Evolutionary conservation across 2,329 filamentous ascomycete genomes (phyloP).

Genomic region (Phoma herbarum): DNA sequence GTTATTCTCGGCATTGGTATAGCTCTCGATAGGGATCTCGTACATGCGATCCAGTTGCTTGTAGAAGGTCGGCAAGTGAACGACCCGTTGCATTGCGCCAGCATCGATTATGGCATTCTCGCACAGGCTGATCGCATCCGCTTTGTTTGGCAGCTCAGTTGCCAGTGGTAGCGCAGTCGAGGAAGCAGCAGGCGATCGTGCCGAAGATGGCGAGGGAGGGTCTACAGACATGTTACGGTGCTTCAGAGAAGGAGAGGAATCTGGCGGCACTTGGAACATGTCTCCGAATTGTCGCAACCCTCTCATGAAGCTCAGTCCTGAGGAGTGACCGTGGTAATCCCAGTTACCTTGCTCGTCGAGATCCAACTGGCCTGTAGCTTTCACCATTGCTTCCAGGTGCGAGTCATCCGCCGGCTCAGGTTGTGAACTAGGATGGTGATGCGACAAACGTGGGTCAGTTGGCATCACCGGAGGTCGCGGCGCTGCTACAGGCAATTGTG

Average conservation of each 20-base stretch:
- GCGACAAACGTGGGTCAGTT: conserved; percentile 33
- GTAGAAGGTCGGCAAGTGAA: conserved; percentile 85
- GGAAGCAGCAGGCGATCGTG: conserved; percentile 68
- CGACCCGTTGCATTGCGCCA: conserved; percentile 71
- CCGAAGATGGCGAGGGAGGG: conserved; percentile 74
- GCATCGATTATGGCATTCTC: conserved; percentile 69
- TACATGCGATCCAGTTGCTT: conserved; percentile 80
- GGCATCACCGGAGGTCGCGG: conserved; percentile 34
- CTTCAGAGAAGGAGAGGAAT: conserved; percentile 66
- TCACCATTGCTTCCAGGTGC: conserved; percentile 93
- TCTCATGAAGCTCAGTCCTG: conserved; percentile 85
- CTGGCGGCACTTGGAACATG: conserved; percentile 71
- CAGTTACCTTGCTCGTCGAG: conserved; percentile 90
- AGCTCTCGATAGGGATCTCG: conserved; percentile 64
- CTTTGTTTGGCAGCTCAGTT: conserved; percentile 71
- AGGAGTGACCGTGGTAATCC: conserved; percentile 95
- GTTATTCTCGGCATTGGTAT: conserved; percentile 56
- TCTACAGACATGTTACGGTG: conserved; percentile 63
- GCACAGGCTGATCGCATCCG: conserved; percentile 65
- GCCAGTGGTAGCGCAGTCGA: conserved; percentile 44
- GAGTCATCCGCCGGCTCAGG: conserved; percentile 60
- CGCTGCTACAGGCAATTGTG: conserved; percentile 48
- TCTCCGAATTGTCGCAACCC: conserved; percentile 88
- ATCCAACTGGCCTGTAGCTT: conserved; percentile 88
- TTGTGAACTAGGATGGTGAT: conserved; percentile 28